phyloP scores from a whole-genome alignment of 441 rosid species.

The Rhodomyrtus psidioides region DNA sequence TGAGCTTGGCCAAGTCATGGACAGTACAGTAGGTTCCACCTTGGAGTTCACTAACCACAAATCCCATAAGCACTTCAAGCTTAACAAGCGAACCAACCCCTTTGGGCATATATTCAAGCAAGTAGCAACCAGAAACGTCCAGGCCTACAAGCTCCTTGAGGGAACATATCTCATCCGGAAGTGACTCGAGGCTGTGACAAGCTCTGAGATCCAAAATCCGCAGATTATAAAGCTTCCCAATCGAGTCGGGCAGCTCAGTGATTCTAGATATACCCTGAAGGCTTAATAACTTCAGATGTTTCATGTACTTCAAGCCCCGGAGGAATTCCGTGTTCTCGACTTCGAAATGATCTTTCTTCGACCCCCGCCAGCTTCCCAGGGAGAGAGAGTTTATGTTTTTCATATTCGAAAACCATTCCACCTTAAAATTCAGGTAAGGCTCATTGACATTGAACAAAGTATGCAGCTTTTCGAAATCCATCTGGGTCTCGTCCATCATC shows the following conservation, averaged over 20 bases:
- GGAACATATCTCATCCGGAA: constrained; percentile 34
- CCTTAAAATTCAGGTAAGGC: constrained; percentile 31
- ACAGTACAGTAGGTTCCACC: constrained; percentile 1
- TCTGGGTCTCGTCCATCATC: too few species aligned
- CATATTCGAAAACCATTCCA: constrained; percentile 19
- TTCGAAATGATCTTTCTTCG: constrained; percentile 33
- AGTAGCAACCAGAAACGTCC: constrained; percentile 46
- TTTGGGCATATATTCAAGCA: constrained; percentile 40
- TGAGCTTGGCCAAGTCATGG: constrained; percentile 9
- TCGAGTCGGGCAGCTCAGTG: constrained; percentile 18
- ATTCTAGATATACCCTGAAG: constrained; percentile 61
- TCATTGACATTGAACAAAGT: constrained; percentile 38
- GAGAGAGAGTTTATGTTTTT: constrained; percentile 23
- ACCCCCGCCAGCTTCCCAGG: constrained; percentile 46
- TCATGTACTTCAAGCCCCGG: constrained; percentile 29
- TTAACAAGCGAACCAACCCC: constrained; percentile 17
- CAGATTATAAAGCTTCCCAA: constrained; percentile 27
- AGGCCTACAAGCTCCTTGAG: constrained; percentile 36
- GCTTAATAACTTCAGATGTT: constrained; percentile 30
- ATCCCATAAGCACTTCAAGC: constrained; percentile 43
- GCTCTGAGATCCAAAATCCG: constrained; percentile 47
- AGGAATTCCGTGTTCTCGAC: constrained; percentile 38
- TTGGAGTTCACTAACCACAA: constrained; percentile 22
- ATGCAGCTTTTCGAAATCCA: neutral
- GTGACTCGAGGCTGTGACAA: constrained; percentile 41